Percentiles rank a stretch among this genome's conserved stretches.
Evolutionary conservation across 2,329 filamentous ascomycete species (phyloP).

Genomic region (Metarhizium album): DNA sequence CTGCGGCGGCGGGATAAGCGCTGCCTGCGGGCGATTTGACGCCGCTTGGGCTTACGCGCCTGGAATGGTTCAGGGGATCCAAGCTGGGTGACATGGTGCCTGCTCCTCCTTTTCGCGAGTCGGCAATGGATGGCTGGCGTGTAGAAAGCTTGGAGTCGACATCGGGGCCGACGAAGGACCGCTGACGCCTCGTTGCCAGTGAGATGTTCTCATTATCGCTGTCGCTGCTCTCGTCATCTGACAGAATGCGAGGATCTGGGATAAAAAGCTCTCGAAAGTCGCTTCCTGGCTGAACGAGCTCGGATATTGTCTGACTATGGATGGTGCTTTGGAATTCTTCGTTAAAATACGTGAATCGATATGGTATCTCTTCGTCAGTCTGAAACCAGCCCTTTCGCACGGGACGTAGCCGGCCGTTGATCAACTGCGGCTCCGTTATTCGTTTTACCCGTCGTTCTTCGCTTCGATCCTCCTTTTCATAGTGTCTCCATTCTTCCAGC

Average conservation of each 20-base stretch:
- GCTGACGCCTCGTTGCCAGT: constrained; percentile 14
- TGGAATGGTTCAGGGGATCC: constrained; percentile 26
- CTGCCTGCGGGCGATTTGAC: constrained; percentile 26
- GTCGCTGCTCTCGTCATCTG: constrained; percentile 61
- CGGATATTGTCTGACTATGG: constrained; percentile 89
- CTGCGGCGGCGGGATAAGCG: constrained; percentile 9
- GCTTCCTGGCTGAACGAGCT: constrained; percentile 74
- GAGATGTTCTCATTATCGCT: constrained; percentile 30
- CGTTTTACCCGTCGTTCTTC: constrained; percentile 79
- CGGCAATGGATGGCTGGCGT: constrained; percentile 33
- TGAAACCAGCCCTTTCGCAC: constrained; percentile 74
- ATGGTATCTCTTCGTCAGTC: constrained; percentile 80
- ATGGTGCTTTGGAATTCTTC: constrained; percentile 94
- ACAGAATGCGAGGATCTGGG: constrained; percentile 68
- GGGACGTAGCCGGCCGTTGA: constrained; percentile 79
- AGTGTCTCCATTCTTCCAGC: constrained; percentile 79
- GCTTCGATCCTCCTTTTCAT: constrained; percentile 75
- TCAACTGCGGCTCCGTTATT: constrained; percentile 85
- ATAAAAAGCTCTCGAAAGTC: constrained; percentile 84
- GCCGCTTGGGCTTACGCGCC: constrained; percentile 36
- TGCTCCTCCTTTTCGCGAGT: constrained; percentile 15
- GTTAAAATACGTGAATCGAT: constrained; percentile 97
- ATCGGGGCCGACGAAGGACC: constrained; percentile 17
- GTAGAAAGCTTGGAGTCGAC: constrained; percentile 34
- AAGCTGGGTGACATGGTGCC: constrained; percentile 19